Base-by-base conservation (phyloP, 2,329 filamentous ascomycete species). In the Trichoderma guizhouense region DNA sequence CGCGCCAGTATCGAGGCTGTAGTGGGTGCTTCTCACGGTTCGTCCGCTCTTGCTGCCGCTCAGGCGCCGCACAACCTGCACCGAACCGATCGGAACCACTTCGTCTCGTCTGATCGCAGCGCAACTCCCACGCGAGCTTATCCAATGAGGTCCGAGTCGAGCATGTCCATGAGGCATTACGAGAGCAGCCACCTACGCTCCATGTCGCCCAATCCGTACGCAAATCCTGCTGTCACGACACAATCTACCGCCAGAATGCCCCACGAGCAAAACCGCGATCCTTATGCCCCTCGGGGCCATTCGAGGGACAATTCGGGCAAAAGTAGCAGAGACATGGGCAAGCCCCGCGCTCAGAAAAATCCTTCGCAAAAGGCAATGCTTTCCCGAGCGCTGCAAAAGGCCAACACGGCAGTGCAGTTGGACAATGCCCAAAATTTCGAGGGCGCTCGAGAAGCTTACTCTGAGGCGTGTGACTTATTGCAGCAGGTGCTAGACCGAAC, bases 381-480 rank as follows among this genome's bases (percentile, higher is more conserved):
- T 43, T 97, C 95, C n/a, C 93, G 93, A 76, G 96, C 96, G 0
- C 84, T 99, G 69, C 92, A 97, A 79, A 97, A 98, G 83, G 96
- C 96, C 64, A 98, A 99, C 79, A 95, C 93, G 14, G 96, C 96
- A 26, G 96, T 99, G 30, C 88, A 98, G 75, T 88, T 99, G 53
- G 96, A 99, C 82, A 98, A 98, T 87, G 94, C 94, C 15, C 93
- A 96, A 78, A 97, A 98, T 78, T 95, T 96, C 74, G 93, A 95
- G 79, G 94, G 93, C 53, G 96, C 96, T 21, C 91, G 97, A 79
- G 90, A 94, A 77, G 94, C 95, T 15, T 99, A 99, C 79, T 86
- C 89, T 12, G 96, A 99, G 82, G 96, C 97, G 5, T 99, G 96
- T 79, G 89, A 91, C 70, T 85, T 99, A 72, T 84, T 99, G 69